Evolutionary conservation across 768 basidiomycete genomes (phyloP).

Genomic region (Leccinum barrowsii): DNA sequence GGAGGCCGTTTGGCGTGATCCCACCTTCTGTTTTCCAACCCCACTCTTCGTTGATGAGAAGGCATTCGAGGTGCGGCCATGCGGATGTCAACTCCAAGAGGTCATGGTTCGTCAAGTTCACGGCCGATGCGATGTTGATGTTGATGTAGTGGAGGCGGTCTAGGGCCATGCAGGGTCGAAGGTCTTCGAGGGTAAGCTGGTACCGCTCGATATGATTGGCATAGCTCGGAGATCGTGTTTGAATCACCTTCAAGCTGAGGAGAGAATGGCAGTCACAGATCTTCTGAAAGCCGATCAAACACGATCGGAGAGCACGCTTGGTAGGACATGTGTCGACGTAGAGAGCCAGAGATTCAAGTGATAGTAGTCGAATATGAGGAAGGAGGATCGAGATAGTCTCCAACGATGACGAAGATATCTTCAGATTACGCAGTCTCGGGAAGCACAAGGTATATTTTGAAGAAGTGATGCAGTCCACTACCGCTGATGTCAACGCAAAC

Average conservation of each 20-base stretch:
- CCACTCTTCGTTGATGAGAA: conserved; percentile 18
- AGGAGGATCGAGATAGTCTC: not conserved
- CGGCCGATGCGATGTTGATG: conserved; percentile 9
- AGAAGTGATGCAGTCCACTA: conserved; percentile 1
- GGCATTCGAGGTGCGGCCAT: conserved; percentile 15
- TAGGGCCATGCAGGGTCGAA: conserved; percentile 16
- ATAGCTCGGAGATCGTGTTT: conserved; percentile 6
- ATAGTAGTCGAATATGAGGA: not conserved
- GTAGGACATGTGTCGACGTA: conserved; percentile 10
- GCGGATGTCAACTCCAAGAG: conserved; percentile 13
- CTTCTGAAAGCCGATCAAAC: conserved; percentile 3
- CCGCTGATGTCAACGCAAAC: not conserved
- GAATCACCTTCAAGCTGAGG: conserved; percentile 4
- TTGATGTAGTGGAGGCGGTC: conserved; percentile 9
- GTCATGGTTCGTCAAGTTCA: conserved; percentile 11
- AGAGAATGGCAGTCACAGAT: conserved; percentile 4
- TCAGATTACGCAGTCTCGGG: conserved; percentile 8
- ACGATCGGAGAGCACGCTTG: conserved; percentile 7
- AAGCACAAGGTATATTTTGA: conserved; percentile 3
- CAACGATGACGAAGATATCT: conserved; percentile 8
- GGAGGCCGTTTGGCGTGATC: conserved; percentile 18
- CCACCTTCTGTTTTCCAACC: conserved; percentile 18
- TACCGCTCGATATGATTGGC: not conserved
- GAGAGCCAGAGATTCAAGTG: conserved; percentile 7
- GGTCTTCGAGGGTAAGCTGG: conserved; percentile 17